A percentile compares a stretch with the other conserved stretches of the same genome.
phyloP scores from a whole-genome alignment of 2,329 filamentous ascomycete species.

The Neonectria ditissima region DNA sequence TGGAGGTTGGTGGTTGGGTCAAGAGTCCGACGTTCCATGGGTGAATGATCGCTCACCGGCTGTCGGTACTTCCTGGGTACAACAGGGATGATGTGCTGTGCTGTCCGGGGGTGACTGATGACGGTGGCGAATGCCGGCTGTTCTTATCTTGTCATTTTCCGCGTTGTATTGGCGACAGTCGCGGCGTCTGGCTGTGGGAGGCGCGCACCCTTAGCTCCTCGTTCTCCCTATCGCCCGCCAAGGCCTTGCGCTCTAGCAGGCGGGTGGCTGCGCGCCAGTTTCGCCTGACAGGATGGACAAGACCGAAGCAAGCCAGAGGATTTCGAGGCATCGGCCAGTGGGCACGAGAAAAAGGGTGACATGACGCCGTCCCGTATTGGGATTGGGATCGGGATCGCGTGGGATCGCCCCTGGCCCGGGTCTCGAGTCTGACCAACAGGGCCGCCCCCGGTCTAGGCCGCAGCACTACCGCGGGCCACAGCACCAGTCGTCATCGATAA shows the following conservation, averaged over 20 bases:
- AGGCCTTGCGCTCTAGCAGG: constrained; percentile 19
- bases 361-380: constrained; percentile 18
- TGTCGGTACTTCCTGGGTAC: constrained; percentile 3
- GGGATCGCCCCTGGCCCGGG: constrained; percentile 17
- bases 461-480: background rate
- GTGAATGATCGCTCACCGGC: constrained; percentile 7
- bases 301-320: constrained; percentile 14
- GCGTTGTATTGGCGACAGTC: constrained; percentile 3
- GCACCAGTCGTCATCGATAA: constrained; percentile 22
- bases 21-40: background rate
- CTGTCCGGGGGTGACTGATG: background rate
- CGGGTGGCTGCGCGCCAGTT: constrained; percentile 38
- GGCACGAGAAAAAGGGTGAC: constrained; percentile 16
- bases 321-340: constrained; percentile 3
- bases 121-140: constrained; percentile 3
- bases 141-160: constrained; percentile 5
- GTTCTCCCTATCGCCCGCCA: background rate
- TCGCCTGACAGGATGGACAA: constrained; percentile 26
- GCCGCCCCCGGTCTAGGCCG: constrained; percentile 10
- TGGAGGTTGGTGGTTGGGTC: background rate
- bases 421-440: constrained; percentile 14
- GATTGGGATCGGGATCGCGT: constrained; percentile 24
- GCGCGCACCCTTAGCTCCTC: background rate
- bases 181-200: background rate
- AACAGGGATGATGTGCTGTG: constrained; percentile 8